These are phyloP conservation scores for Scopulariopsis brevicaulis DNA, from an alignment of 2,329 filamentous ascomycete species.

Conservation along the genomic window DNA sequence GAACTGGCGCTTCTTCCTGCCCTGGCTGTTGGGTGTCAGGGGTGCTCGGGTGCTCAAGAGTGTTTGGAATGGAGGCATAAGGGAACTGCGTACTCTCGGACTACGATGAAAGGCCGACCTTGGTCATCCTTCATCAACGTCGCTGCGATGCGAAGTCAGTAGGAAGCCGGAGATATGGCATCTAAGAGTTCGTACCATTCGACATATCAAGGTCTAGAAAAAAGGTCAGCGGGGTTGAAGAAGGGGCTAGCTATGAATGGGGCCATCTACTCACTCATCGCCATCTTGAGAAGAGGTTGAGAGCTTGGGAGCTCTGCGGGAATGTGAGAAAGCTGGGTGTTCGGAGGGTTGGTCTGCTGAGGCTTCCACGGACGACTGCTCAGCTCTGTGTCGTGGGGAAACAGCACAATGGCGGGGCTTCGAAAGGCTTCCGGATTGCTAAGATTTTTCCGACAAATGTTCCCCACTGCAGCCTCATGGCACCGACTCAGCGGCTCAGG, in stretches of 20 bases:
- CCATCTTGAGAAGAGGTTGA: conserved; percentile 4
- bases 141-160: conserved; percentile 29
- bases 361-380: neutral
- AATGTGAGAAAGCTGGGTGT: neutral
- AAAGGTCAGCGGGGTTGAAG: conserved; percentile 3
- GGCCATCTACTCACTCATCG: conserved; percentile 12
- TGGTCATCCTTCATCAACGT: conserved; percentile 91
- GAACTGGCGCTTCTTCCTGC: conserved; percentile 93
- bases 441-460: conserved; percentile 1
- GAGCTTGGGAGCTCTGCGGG: conserved; percentile 3
- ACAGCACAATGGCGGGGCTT: neutral
- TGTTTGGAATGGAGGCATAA: conserved; percentile 8
- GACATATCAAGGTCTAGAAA: conserved; percentile 66
- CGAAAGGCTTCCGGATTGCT: neutral
- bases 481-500: neutral
- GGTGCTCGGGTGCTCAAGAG: conserved; percentile 6
- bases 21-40: conserved; percentile 53
- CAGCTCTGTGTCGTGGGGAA: neutral
- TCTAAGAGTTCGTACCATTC: conserved; percentile 49
- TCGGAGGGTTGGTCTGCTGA: neutral
- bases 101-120: conserved; percentile 93
- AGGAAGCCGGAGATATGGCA: conserved; percentile 2
- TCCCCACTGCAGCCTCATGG: neutral
- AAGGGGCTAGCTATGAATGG: neutral
- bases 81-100: conserved; percentile 66